These are phyloP conservation scores for Entomortierella beljakovae DNA, from an alignment of 192 early-diverging fungal species.

Conservation along the genomic window DNA sequence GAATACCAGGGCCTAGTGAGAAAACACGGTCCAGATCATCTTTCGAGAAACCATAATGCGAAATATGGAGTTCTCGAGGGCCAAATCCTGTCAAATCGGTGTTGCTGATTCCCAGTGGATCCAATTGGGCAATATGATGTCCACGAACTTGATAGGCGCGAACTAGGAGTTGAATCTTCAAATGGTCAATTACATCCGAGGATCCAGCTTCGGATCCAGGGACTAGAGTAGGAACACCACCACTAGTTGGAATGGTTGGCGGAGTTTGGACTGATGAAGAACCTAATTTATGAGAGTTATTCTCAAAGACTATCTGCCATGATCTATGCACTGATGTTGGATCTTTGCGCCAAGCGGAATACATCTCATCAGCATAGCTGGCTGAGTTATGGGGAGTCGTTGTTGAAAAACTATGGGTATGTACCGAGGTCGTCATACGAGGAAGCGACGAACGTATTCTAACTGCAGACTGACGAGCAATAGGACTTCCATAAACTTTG, in stretches of 20 bases:
- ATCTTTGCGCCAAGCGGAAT: conserved; percentile 90
- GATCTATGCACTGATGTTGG: conserved; percentile 94
- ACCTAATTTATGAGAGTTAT: conserved; percentile 70
- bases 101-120: conserved; percentile 90
- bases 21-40: conserved; percentile 93
- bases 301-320: conserved; percentile 97
- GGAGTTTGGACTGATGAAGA: conserved; percentile 84
- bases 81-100: conserved; percentile 61
- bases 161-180: conserved; percentile 97
- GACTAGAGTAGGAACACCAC: conserved; percentile 67
- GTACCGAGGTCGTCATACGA: conserved; percentile 28
- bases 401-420: conserved; percentile 32
- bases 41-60: conserved; percentile 96
- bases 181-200: conserved; percentile 90
- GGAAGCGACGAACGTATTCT: conserved; percentile 31
- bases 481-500: conserved; percentile 9
- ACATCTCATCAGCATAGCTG: conserved; percentile 96
- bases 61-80: conserved; percentile 86
- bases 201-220: conserved; percentile 59
- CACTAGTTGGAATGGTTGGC: conserved; percentile 80
- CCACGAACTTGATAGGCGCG: conserved; percentile 97
- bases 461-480: conserved; percentile 23
- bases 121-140: conserved; percentile 94
- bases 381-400: conserved; percentile 66
- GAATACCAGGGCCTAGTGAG: conserved; percentile 93